Conservation (phyloP, 2,329 filamentous ascomycete genomes). For the Aspergillus fischeri region DNA sequence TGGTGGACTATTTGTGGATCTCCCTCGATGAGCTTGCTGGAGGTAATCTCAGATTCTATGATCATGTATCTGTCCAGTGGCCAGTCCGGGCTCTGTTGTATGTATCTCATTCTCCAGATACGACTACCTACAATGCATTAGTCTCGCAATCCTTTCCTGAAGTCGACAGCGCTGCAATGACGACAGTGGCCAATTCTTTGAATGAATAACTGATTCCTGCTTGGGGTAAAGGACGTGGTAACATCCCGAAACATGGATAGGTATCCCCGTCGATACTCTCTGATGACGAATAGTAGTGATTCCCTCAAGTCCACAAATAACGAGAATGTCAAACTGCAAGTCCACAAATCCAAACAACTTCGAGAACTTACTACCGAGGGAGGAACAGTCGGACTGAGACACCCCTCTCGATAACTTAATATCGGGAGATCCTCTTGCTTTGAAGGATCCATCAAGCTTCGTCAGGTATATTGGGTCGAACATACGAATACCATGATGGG, state of each 20-base stretch:
- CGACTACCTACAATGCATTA: not conserved
- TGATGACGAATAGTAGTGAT: not conserved
- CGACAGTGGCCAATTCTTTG: too few species aligned
- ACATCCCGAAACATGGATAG: too few species aligned
- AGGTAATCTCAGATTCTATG: too few species aligned
- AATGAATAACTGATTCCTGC: too few species aligned
- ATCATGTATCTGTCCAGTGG: not conserved
- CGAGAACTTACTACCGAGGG: not conserved
- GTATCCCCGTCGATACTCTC: not conserved
- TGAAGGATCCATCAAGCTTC: too few species aligned
- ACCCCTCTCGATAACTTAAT: too few species aligned
- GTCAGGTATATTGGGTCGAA: too few species aligned
- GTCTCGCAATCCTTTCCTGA: not conserved
- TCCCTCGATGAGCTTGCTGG: not conserved
- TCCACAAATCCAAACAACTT: not conserved
- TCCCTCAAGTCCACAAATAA: not conserved
- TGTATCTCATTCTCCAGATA: not conserved
- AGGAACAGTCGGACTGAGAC: too few species aligned
- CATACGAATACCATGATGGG: too few species aligned
- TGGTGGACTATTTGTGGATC: not conserved
- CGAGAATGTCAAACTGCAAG: not conserved
- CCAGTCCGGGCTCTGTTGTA: not conserved
- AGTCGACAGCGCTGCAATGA: not conserved
- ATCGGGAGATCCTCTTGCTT: too few species aligned
- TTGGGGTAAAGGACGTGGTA: too few species aligned